phyloP scores from a whole-genome alignment of 1,284 basidiomycete genomes.

The Trichosporon ovoides region DNA sequence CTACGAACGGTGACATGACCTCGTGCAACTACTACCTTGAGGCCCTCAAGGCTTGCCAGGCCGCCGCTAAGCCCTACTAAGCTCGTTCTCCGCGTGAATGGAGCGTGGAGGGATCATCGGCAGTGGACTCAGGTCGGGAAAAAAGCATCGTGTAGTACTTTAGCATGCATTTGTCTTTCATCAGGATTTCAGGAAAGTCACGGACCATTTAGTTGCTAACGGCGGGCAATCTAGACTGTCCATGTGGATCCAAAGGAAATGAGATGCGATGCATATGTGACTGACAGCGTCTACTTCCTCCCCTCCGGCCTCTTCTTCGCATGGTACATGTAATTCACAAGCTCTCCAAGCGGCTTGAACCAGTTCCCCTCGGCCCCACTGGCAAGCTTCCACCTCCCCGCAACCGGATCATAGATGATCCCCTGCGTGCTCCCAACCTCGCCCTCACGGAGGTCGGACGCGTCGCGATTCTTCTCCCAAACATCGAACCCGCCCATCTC shows the following conservation, averaged over 20 bases:
- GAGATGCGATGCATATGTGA: slow-evolving; percentile 4
- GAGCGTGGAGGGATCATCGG: neutral
- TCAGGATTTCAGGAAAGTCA: neutral
- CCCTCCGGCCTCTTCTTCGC: slow-evolving; percentile 33
- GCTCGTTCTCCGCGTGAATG: neutral
- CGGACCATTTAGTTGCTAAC: no score
- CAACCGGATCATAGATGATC: slow-evolving; percentile 73
- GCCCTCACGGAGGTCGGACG: slow-evolving; percentile 52
- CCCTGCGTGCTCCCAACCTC: slow-evolving; percentile 76
- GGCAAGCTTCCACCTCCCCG: slow-evolving; percentile 64
- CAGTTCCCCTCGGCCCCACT: slow-evolving; percentile 61
- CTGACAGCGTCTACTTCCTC: neutral
- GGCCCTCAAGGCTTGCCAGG: slow-evolving; percentile 52
- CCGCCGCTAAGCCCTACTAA: slow-evolving; percentile 49
- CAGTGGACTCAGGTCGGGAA: neutral
- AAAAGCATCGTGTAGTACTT: slow-evolving; percentile 11
- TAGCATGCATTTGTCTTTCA: slow-evolving; percentile 5
- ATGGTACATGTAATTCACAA: slow-evolving; percentile 49
- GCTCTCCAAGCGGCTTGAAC: slow-evolving; percentile 37
- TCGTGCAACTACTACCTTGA: slow-evolving; percentile 57
- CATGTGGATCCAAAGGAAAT: no score
- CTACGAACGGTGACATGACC: slow-evolving; percentile 54
- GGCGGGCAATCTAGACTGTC: no score
- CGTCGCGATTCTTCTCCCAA: slow-evolving; percentile 44
- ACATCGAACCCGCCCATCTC: slow-evolving; percentile 52